phyloP scores from a whole-genome alignment of 306 rosid species.

The Vigna reflexopilosa region DNA sequence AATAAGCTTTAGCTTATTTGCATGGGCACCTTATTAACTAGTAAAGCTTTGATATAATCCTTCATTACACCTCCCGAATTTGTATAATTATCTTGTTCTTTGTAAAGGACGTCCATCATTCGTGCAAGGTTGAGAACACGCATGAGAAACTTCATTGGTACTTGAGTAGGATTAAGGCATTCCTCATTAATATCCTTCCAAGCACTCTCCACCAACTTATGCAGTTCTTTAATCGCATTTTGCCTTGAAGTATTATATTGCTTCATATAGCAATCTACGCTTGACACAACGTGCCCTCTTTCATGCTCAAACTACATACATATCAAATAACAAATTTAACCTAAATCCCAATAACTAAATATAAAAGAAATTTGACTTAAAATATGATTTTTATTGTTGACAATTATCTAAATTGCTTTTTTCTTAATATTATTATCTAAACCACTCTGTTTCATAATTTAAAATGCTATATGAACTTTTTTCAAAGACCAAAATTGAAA shows the following conservation, averaged over 20 bases:
- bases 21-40: neutral
- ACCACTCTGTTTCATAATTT: no score
- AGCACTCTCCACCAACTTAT: neutral
- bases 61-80: slow-evolving; percentile 2
- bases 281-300: slow-evolving; percentile 40
- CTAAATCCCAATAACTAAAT: neutral
- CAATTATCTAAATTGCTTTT: no score
- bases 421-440: no score
- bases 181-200: slow-evolving; percentile 37
- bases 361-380: no score
- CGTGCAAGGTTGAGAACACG: slow-evolving; percentile 33
- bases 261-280: slow-evolving; percentile 36
- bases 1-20: neutral
- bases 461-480: no score
- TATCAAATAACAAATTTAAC: neutral
- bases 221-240: neutral
- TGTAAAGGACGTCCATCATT: slow-evolving; percentile 17
- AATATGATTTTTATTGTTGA: no score
- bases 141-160: slow-evolving; percentile 7
- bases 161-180: neutral
- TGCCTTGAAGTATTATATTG: slow-evolving; percentile 18
- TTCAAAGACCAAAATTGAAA: no score
- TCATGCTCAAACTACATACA: slow-evolving; percentile 2
- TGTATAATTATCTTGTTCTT: slow-evolving; percentile 34
- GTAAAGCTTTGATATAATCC: neutral